Evolutionary conservation across 2,329 filamentous ascomycete species (phyloP).

Genomic region (Phialocephala sp.): DNA sequence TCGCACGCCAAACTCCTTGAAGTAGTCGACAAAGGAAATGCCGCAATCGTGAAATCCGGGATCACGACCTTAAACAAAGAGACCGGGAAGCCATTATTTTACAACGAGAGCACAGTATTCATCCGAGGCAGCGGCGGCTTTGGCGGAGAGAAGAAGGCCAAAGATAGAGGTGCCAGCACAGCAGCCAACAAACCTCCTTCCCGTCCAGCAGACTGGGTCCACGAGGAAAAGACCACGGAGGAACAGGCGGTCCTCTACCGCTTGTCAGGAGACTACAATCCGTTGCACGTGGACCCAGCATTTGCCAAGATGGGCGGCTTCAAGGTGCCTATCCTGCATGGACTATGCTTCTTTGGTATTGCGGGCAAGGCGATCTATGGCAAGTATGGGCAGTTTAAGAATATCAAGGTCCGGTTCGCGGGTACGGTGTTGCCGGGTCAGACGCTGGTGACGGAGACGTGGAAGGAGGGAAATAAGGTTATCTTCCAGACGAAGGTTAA

Average conservation of each 20-base stretch:
- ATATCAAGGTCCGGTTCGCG: conserved; percentile 91
- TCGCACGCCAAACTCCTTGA: conserved; percentile 85
- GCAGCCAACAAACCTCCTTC: conserved; percentile 79
- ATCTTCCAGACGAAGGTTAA: conserved; percentile 88
- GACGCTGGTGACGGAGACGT: conserved; percentile 93
- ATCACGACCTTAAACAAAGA: conserved; percentile 83
- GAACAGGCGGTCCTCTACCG: conserved; percentile 95
- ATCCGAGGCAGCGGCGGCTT: conserved; percentile 91
- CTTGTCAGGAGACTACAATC: conserved; percentile 93
- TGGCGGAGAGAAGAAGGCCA: conserved; percentile 78
- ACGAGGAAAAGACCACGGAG: conserved; percentile 84
- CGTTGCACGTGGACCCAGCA: conserved; percentile 90
- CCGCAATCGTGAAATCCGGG: conserved; percentile 81
- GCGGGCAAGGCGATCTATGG: conserved; percentile 89
- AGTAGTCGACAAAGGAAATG: conserved; percentile 93
- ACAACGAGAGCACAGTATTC: conserved; percentile 95
- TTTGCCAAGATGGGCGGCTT: conserved; percentile 97
- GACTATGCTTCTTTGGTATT: conserved; percentile 94
- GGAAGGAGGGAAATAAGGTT: conserved; percentile 81
- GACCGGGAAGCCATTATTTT: conserved; percentile 90
- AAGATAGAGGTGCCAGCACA: conserved; percentile 80
- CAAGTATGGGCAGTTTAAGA: conserved; percentile 82
- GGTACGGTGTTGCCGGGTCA: conserved; percentile 85
- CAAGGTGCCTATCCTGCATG: conserved; percentile 92
- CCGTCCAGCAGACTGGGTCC: conserved; percentile 77